Percentiles rank a stretch among this genome's conserved stretches.
These are phyloP conservation scores for Populus ilicifolia DNA, from an alignment of 345 rosid genomes.

Conservation along the genomic window DNA sequence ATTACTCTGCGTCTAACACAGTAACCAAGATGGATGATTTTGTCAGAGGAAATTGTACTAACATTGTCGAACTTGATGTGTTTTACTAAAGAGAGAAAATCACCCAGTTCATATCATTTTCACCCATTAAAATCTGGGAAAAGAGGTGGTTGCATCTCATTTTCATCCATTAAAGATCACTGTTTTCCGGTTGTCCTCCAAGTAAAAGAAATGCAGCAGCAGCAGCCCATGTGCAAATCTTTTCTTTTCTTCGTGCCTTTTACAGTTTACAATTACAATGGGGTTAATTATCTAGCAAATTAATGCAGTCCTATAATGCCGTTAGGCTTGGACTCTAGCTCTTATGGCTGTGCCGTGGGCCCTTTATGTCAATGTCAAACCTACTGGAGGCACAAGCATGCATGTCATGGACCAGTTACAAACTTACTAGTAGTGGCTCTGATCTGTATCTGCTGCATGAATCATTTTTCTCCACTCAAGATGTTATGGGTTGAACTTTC, in stretches of 20 bases:
- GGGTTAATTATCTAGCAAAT: background rate
- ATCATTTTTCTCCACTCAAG: background rate
- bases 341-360: background rate
- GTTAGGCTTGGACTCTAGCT: background rate
- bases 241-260: background rate
- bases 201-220: background rate
- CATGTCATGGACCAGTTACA: background rate
- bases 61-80: background rate
- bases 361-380: background rate
- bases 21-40: background rate
- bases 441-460: background rate
- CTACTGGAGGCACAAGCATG: background rate
- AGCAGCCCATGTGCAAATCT: background rate
- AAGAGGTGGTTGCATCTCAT: conserved; percentile 24
- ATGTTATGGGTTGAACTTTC: background rate
- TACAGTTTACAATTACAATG: background rate
- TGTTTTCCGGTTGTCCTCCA: background rate
- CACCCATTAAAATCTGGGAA: conserved; percentile 15
- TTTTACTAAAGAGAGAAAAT: background rate
- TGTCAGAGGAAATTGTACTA: background rate
- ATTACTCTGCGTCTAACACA: background rate
- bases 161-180: conserved; percentile 12
- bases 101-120: conserved; percentile 5
- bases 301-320: background rate
- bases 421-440: background rate